phyloP scores from a whole-genome alignment of 495 filamentous ascomycete genomes.

The Penicillium subrubescens region DNA sequence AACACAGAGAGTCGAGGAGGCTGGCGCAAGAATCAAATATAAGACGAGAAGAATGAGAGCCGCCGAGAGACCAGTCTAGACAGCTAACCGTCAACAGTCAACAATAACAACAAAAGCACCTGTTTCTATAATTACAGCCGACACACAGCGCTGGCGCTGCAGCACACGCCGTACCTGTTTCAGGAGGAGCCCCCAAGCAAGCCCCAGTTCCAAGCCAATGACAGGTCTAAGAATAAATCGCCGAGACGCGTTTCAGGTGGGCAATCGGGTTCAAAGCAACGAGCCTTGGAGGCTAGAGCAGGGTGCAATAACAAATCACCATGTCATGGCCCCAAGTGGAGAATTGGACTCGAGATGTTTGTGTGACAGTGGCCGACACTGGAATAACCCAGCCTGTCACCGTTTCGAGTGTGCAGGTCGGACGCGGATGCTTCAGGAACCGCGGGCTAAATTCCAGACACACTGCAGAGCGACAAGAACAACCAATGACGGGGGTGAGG shows the following conservation, averaged over 20 bases:
- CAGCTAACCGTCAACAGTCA: slow-evolving; percentile 3
- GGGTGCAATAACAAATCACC: background rate
- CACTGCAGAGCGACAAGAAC: slow-evolving; percentile 24
- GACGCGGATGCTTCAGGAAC: slow-evolving; percentile 27
- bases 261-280: slow-evolving; percentile 7
- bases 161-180: slow-evolving; percentile 24
- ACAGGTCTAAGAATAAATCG: slow-evolving; percentile 31
- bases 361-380: slow-evolving; percentile 10
- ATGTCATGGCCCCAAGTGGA: slow-evolving; percentile 17
- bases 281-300: background rate
- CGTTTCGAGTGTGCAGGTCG: background rate
- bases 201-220: slow-evolving; percentile 7
- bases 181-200: slow-evolving; percentile 10
- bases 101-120: slow-evolving; percentile 8
- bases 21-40: slow-evolving; percentile 1
- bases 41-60: slow-evolving; percentile 2
- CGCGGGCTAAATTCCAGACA: slow-evolving; percentile 27
- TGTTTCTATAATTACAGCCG: slow-evolving; percentile 32
- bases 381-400: background rate
- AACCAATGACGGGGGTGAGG: slow-evolving; percentile 21
- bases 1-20: slow-evolving; percentile 8
- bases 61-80: slow-evolving; percentile 16
- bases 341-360: slow-evolving; percentile 5
- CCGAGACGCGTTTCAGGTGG: slow-evolving; percentile 25
- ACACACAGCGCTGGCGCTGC: slow-evolving; percentile 5